Percentiles rank a stretch among this genome's conserved stretches.
phyloP scores from a whole-genome alignment of 176 grass and related monocot species.

The Themeda triandra region DNA sequence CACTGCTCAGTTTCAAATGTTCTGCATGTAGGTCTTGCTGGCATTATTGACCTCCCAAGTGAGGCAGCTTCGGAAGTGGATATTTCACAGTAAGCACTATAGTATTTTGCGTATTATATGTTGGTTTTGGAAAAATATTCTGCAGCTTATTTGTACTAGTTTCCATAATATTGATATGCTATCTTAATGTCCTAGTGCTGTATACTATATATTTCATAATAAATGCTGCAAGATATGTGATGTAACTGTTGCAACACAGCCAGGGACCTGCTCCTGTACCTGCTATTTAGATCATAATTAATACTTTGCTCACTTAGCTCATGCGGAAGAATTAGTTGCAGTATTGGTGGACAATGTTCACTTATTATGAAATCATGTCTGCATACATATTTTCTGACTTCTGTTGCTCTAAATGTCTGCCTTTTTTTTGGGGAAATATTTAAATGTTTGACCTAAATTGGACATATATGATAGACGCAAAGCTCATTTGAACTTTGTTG shows the following conservation, averaged over 20 bases:
- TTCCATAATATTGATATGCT: background rate
- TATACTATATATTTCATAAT: background rate
- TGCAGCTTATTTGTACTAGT: background rate
- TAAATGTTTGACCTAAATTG: background rate
- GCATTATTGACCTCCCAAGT: constrained; percentile 48
- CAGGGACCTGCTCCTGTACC: background rate
- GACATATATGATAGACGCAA: background rate
- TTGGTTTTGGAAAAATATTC: background rate
- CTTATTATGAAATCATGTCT: too few relatives aligned
- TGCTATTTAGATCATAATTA: background rate
- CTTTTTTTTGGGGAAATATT: background rate
- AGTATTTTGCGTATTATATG: background rate
- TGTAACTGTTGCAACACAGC: background rate
- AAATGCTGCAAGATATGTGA: constrained; percentile 2
- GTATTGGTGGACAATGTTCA: background rate
- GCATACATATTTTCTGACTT: too few relatives aligned
- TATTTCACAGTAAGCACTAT: constrained; percentile 48
- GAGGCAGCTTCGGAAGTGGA: constrained; percentile 39
- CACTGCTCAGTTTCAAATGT: constrained; percentile 15
- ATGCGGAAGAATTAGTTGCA: background rate
- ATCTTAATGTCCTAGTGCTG: background rate
- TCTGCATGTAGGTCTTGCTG: constrained; percentile 43
- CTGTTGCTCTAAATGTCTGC: background rate
- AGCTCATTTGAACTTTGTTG: background rate
- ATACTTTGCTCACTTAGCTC: background rate